A percentile compares a stretch with the other conserved stretches of the same genome.
phyloP scores from a whole-genome alignment of 2,329 filamentous ascomycete species.

The Sporothrix phasma region DNA sequence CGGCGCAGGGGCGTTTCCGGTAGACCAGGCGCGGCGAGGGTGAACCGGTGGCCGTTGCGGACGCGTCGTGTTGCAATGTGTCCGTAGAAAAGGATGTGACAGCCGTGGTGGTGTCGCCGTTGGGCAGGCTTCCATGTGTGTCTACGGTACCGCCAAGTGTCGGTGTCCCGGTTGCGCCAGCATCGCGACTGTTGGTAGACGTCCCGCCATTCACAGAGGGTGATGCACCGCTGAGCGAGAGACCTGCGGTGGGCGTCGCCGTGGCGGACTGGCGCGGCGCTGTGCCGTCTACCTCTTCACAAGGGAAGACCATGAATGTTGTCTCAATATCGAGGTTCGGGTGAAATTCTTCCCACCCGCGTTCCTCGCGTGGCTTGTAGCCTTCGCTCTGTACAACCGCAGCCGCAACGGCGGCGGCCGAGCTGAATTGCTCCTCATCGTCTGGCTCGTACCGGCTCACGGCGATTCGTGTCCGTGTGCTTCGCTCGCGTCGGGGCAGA shows the following conservation, averaged over 20 bases:
- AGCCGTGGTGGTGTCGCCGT: not conserved
- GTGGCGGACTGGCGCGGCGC: constrained; percentile 33
- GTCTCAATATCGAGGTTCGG: constrained; percentile 85
- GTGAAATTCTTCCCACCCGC: constrained; percentile 96
- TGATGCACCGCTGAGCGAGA: not conserved
- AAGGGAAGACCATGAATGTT: constrained; percentile 65
- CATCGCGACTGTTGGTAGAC: not conserved
- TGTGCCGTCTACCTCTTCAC: constrained; percentile 76
- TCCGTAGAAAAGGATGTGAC: not conserved
- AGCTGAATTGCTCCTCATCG: constrained; percentile 62
- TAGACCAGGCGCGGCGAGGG: not conserved
- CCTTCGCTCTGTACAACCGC: constrained; percentile 86
- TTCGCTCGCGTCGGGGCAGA: constrained; percentile 47
- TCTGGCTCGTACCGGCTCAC: constrained; percentile 41
- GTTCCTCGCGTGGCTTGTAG: constrained; percentile 93
- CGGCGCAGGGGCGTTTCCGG: constrained; percentile 25
- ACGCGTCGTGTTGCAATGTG: not conserved
- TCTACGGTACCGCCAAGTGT: not conserved
- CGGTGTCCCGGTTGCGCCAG: not conserved
- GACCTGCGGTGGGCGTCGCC: constrained; percentile 21
- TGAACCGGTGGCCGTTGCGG: not conserved
- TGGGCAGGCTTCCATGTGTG: not conserved
- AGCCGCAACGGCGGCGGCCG: constrained; percentile 79
- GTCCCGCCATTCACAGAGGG: not conserved
- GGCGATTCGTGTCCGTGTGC: constrained; percentile 46